phyloP scores from a whole-genome alignment of 2,329 filamentous ascomycete genomes.

The Diplodia sapinea region DNA sequence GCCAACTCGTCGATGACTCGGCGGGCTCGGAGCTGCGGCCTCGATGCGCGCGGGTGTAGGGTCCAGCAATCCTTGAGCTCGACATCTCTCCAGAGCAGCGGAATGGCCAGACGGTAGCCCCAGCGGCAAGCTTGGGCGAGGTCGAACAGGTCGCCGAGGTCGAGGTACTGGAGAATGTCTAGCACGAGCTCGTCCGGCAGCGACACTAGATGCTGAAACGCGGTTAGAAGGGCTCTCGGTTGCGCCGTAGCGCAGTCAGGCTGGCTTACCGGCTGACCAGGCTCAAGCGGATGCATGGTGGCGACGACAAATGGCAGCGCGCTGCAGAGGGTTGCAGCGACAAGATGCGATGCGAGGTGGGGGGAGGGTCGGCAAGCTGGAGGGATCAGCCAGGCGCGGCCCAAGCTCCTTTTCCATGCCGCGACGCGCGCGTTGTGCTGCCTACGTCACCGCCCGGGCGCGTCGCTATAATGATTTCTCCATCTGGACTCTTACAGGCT shows the following conservation, averaged over 20 bases:
- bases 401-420: not conserved
- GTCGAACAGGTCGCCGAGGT: conserved; percentile 39
- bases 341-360: not conserved
- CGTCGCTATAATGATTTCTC: not conserved
- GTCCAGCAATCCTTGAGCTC: conserved; percentile 50
- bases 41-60: conserved; percentile 35
- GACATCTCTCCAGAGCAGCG: conserved; percentile 50
- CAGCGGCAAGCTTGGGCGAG: conserved; percentile 46
- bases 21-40: conserved; percentile 31
- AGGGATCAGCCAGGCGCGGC: not conserved
- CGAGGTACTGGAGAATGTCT: conserved; percentile 47
- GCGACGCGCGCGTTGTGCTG: not conserved
- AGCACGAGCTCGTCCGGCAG: conserved; percentile 51
- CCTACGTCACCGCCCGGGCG: not conserved
- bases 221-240: conserved; percentile 8
- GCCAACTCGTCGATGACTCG: conserved; percentile 10
- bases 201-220: conserved; percentile 34
- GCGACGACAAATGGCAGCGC: not conserved
- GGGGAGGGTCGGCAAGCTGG: not conserved
- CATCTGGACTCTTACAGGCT: not conserved
- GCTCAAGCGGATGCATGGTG: conserved; percentile 6
- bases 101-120: conserved; percentile 45
- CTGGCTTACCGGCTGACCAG: conserved; percentile 3
- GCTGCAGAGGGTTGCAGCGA: conserved; percentile 4
- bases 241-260: not conserved